Evolutionary conservation across 2,329 filamentous ascomycete genomes (phyloP), one percentile per base, ranked within the genome.

Genomic region (Xylaria digitata): DNA sequence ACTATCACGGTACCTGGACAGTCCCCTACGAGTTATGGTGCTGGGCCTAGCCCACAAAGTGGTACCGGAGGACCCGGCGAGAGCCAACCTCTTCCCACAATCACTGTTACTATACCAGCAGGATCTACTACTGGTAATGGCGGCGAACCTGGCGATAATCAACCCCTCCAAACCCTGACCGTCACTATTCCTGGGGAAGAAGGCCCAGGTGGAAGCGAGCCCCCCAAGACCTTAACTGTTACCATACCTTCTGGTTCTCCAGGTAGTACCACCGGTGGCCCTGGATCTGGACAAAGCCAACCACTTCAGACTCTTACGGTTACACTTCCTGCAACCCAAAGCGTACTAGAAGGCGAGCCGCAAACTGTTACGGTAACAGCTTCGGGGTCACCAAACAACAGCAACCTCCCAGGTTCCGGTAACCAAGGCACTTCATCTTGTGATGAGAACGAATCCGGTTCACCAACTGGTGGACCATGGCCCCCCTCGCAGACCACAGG

Each of bases 321-420:
- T 37, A 70, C 68, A 46, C 11, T 70, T 15, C 66, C 68, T 5
- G 56, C 63, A 45, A 53, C 56, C 26, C 52, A 60, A n/a, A 45
- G 26, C 34, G 40, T 32, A 19, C 15, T 66, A 5, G 65, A 56
- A 49, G 66, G 66, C 15, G 60, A 62, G 49, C 69, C 58, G 8
- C 64, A 67, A 21, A 71, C 69, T 11, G 49, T 71, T 19, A 71
- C 69, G 8, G 19, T 71, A 15, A 71, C 69, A 26, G 67, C 67
- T 53, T 32, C 52, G 15, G 65, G 60, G 40, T 65, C 61, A 19
- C 64, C 63, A 48, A 69, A 45, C 19, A 69, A 63, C 19, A 67
- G 50, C 34, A 69, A 63, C 21, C 37, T 56, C 6, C 19, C 49
- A 13, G 66, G 63, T 19, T 54, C 63, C n/a, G 57, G 56, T 13